phyloP scores from a whole-genome alignment of 2,329 filamentous ascomycete genomes.

The Calonectria pauciramosa region DNA sequence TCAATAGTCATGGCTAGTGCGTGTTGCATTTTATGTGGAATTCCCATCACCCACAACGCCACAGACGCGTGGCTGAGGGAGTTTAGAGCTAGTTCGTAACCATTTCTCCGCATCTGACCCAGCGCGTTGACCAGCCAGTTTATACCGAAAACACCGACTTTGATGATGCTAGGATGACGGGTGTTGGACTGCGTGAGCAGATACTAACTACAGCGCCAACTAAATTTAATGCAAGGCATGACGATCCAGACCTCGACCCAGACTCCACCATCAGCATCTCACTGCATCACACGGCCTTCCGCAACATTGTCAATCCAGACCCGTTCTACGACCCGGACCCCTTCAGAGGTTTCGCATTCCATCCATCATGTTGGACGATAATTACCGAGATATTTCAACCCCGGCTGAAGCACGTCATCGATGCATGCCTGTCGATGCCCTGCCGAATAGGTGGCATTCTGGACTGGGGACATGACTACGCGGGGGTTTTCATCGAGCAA shows the following conservation, averaged over 20 bases:
- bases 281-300: constrained; percentile 3
- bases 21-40: background rate
- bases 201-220: background rate
- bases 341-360: constrained; percentile 28
- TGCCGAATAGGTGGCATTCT: background rate
- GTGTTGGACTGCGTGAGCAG: background rate
- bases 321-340: constrained; percentile 3
- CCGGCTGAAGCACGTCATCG: background rate
- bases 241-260: background rate
- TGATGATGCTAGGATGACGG: background rate
- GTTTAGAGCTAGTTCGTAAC: background rate
- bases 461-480: constrained; percentile 27
- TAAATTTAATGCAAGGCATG: background rate
- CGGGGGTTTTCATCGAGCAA: constrained; percentile 4
- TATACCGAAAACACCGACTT: constrained; percentile 3
- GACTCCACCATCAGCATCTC: constrained; percentile 1
- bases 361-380: constrained; percentile 27
- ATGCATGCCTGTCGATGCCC: constrained; percentile 23
- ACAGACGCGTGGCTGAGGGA: background rate
- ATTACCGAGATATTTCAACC: constrained; percentile 11
- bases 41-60: background rate
- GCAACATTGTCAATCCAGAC: background rate
- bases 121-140: background rate
- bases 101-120: background rate
- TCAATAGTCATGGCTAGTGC: background rate